Base-by-base conservation (phyloP, 805 yeast species). In the Tetrapisispora iriomotensis region DNA sequence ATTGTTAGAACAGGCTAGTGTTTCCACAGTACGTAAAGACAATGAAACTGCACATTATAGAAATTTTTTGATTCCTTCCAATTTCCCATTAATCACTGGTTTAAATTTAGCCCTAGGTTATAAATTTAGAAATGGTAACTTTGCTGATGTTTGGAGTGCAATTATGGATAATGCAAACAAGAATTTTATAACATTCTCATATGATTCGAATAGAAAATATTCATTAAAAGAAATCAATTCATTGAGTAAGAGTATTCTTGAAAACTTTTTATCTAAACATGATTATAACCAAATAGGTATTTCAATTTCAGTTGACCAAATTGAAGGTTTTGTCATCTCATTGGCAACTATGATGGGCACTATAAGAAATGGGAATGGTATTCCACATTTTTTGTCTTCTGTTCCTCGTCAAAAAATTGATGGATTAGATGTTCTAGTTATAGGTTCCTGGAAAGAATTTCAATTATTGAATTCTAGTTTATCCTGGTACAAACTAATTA, bases 31-130 rank as follows among this genome's bases (percentile, higher is more conserved):
- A 1, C 67, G 94, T n/a, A 66, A 70, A 31, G 65, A 67, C 5
- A 67, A 72, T 36, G 94, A 87, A 56, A 74, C 88, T 13, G 88
- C 95, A 0, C 66, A 82, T 9, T 79, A 82, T 58, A 71, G 92
- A 45, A 80, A 86, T 37, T 75, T 76, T 34, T 77, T 81, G 47
- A 75, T 82, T 24, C 92, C 88, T 18, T 77, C 75, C 53, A 83
- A 85, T 5, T 56, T 74, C 42, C 80, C 83, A 0, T 65, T 87
- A 40, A 67, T 79, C 18, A 71, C 82, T 2, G 94, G 94, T 0
- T 61, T 83, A 40, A 74, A 75, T 34, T 71, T 87, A 19, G 69
- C 84, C 31, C 67, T 72, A 20, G 77, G 74, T 26, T 82, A 79
- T 55, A 73, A 72, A 45, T 54, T 81, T 18, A 67, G 95, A 48